phyloP scores from a whole-genome alignment of 148 eudicot species.

The Heliosperma pusillum region DNA sequence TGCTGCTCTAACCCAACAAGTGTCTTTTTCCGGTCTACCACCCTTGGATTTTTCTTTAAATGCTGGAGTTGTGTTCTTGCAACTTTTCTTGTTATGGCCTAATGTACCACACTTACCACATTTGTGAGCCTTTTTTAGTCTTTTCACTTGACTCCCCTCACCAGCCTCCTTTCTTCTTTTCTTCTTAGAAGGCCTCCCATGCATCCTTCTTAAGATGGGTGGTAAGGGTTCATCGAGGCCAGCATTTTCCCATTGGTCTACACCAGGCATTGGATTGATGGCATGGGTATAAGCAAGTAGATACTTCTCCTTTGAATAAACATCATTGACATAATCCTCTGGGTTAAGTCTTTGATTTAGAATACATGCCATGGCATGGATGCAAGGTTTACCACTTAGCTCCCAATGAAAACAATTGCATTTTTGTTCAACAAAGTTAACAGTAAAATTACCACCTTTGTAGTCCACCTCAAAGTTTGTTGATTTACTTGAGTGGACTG shows the following conservation, averaged over 20 bases:
- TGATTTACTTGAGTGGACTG: too few relatives aligned
- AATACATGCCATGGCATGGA: background rate
- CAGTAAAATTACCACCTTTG: background rate
- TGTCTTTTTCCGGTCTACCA: too few relatives aligned
- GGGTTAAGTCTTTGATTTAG: background rate
- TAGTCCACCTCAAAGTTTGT: background rate
- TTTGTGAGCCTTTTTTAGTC: background rate
- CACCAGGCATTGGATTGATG: background rate
- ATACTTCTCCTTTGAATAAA: background rate
- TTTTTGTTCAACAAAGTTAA: background rate
- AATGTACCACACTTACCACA: background rate
- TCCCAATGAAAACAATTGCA: background rate
- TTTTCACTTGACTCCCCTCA: background rate
- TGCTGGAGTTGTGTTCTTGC: too few relatives aligned
- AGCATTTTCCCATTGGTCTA: background rate
- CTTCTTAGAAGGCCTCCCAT: background rate
- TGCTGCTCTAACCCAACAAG: too few relatives aligned
- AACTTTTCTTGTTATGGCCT: background rate
- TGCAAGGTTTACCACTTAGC: background rate
- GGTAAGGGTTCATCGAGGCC: background rate
- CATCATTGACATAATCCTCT: background rate
- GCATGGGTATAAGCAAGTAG: background rate
- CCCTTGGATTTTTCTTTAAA: too few relatives aligned
- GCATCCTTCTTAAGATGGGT: background rate
- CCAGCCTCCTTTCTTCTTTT: background rate